Evolutionary conservation across 2,329 filamentous ascomycete genomes (phyloP), one percentile per base, ranked within the genome.

Genomic region (Colletotrichum incanum): DNA sequence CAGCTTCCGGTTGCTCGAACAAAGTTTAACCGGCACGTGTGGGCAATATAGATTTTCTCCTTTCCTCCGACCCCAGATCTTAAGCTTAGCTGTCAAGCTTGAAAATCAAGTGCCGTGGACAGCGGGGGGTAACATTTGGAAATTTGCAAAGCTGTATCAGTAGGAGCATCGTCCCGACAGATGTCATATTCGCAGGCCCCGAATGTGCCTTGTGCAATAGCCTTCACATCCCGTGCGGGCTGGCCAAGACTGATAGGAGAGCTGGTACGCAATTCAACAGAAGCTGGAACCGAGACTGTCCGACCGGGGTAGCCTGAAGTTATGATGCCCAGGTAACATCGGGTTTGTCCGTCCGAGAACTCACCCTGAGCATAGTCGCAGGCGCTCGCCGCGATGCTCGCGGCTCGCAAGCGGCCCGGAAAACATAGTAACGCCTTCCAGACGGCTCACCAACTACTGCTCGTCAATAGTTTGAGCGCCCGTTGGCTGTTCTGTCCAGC

Each of bases 1-100:
- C 43, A 45, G 54, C 34, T 43, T n/a, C 31, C 31, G 28, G 4
- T 16, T 20, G 23, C 26, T 26, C 11, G 28, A 31, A 39, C 66
- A 45, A 37, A 45, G 20, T 71, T 65, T 65, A 71, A 6, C 60
- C 66, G 66, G 60, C 66, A 60, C 59, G 54, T 72, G 70, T 12
- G 31, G 20, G 41, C 41, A 65, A 28, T 54, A 39, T 66, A 49
- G 7, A 23, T 47, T 61, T 50, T 55, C 28, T 56, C 66, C 66
- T 71, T 71, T 72, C 31, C 50, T 47, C 66, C 70, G 66, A 65
- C 28, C 39, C 55, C 31, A 45, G 28, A 55, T 55, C 28, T 18
- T 11, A 31, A 52, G 28, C n/a, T 23, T 45, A 28, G 34, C 16
- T 41, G n/a, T 34, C 26, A 50, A 37, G n/a, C 26, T 11, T 34